Evolutionary conservation across 73 alveolate genomes (phyloP).

Genomic region (Uronychia binucleata): DNA sequence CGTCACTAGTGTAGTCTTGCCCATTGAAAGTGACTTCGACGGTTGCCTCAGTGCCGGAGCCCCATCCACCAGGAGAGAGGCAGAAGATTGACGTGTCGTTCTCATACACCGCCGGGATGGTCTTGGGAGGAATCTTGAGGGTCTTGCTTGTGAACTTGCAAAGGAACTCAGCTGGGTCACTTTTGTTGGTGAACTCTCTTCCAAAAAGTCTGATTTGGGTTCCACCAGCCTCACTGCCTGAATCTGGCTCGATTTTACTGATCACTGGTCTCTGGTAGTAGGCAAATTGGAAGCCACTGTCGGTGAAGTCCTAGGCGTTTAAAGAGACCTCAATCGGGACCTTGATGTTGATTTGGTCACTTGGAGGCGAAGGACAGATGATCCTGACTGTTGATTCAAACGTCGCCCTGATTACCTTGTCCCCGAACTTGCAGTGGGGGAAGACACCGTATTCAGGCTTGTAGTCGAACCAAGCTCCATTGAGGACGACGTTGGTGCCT

Average conservation of each 20-base stretch:
- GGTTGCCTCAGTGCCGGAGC: constrained; percentile 81
- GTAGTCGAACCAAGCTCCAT: constrained; percentile 91
- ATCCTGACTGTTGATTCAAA: constrained; percentile 84
- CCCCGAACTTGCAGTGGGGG: constrained; percentile 94
- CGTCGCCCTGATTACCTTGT: constrained; percentile 80
- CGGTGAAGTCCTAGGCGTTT: constrained; percentile 88
- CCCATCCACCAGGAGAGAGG: constrained; percentile 94
- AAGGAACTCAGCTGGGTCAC: constrained; percentile 79
- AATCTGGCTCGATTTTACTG: constrained; percentile 66
- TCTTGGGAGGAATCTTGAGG: constrained; percentile 57
- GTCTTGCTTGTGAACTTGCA: constrained; percentile 80
- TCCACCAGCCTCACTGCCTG: constrained; percentile 94
- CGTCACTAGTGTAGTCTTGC: constrained; percentile 74
- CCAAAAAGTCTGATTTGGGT: constrained; percentile 83
- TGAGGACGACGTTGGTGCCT: constrained; percentile 80
- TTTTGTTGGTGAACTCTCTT: constrained; percentile 72
- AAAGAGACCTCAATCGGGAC: constrained; percentile 79
- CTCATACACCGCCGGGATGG: constrained; percentile 59
- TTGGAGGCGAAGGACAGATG: constrained; percentile 86
- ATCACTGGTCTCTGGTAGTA: constrained; percentile 77
- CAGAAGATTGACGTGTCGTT: constrained; percentile 82
- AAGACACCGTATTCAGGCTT: constrained; percentile 81
- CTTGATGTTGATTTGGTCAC: constrained; percentile 57
- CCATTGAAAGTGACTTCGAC: constrained; percentile 91
- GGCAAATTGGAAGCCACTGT: constrained; percentile 75